phyloP scores from a whole-genome alignment of 768 basidiomycete species.

The Termitomyces sp. region DNA sequence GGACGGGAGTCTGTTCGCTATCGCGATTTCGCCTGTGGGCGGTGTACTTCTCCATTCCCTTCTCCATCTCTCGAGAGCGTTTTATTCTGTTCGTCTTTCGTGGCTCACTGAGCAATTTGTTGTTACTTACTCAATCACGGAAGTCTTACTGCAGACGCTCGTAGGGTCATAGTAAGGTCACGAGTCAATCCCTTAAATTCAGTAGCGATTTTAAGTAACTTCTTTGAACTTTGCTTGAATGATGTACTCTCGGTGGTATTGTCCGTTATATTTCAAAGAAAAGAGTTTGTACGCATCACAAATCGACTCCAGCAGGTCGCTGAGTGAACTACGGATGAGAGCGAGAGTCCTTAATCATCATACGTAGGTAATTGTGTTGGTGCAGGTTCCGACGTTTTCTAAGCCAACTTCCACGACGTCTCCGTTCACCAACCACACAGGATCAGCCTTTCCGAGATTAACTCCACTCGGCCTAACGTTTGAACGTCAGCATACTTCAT shows the following conservation, averaged over 20 bases:
- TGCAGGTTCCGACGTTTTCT: slow-evolving; percentile 22
- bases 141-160: no score
- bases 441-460: slow-evolving; percentile 18
- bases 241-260: neutral
- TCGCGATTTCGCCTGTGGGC: no score
- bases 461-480: slow-evolving; percentile 13
- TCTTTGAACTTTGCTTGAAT: neutral
- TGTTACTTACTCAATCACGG: no score
- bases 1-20: no score
- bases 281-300: neutral
- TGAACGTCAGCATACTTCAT: neutral
- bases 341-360: neutral
- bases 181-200: no score
- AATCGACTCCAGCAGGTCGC: neutral
- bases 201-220: no score
- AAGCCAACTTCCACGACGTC: slow-evolving; percentile 22
- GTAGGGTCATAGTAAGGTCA: no score
- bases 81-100: no score
- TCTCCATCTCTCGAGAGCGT: no score
- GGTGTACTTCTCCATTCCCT: no score
- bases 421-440: slow-evolving; percentile 19
- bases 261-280: neutral
- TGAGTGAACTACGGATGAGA: no score
- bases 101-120: no score
- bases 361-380: slow-evolving; percentile 15